These are phyloP conservation scores for Clitopilus passeckerianus DNA, from an alignment of 768 basidiomycete genomes.

Conservation along the genomic window DNA sequence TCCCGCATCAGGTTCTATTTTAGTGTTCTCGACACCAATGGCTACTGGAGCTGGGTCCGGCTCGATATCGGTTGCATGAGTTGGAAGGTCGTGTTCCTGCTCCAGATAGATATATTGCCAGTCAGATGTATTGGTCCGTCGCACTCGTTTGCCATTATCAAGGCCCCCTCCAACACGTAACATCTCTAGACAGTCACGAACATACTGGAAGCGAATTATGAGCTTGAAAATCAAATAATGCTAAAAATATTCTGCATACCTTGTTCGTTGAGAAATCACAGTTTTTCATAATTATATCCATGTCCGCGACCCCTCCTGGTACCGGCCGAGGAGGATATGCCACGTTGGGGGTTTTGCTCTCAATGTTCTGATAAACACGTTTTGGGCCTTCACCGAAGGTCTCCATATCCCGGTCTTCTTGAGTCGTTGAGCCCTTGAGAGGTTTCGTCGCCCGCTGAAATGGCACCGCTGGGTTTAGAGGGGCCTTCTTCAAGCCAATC, in stretches of 20 bases:
- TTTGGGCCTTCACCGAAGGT: slow-evolving; percentile 69
- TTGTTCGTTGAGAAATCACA: slow-evolving; percentile 78
- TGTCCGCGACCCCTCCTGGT: slow-evolving; percentile 77
- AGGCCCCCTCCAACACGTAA: slow-evolving; percentile 81
- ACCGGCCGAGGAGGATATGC: slow-evolving; percentile 84
- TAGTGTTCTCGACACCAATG: slow-evolving; percentile 17
- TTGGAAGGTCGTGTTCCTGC: slow-evolving; percentile 23
- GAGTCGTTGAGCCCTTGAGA: slow-evolving; percentile 42
- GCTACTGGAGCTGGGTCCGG: slow-evolving; percentile 17
- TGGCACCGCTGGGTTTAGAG: slow-evolving; percentile 66
- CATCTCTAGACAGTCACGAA: slow-evolving; percentile 93
- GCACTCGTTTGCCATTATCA: slow-evolving; percentile 68
- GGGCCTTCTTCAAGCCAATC: slow-evolving; percentile 50
- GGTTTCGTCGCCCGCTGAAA: slow-evolving; percentile 39
- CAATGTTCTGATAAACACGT: slow-evolving; percentile 69
- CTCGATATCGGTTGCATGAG: slow-evolving; percentile 16
- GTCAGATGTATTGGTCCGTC: slow-evolving; percentile 67
- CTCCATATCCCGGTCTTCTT: slow-evolving; percentile 36
- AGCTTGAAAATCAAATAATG: slow-evolving; percentile 3
- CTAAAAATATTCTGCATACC: slow-evolving; percentile 29
- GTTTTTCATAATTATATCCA: slow-evolving; percentile 82
- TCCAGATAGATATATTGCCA: slow-evolving; percentile 85
- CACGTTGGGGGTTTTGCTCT: slow-evolving; percentile 50
- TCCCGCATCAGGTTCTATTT: slow-evolving; percentile 45
- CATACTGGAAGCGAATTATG: slow-evolving; percentile 50